phyloP scores from a whole-genome alignment of 2,329 filamentous ascomycete species.

The Cytospora piceae region DNA sequence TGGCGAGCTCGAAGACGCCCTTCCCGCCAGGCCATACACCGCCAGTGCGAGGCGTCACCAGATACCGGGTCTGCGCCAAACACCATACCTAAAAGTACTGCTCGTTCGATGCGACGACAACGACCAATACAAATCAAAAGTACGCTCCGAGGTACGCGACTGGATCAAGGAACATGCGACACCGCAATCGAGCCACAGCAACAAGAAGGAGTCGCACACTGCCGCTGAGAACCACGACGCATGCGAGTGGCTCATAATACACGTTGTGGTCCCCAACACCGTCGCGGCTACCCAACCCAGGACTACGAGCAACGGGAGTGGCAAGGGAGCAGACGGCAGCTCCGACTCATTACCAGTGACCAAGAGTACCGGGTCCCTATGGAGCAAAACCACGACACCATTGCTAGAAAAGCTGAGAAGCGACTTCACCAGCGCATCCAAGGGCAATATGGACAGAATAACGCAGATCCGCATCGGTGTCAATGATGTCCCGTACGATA shows the following conservation, averaged over 20 bases:
- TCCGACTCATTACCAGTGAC: constrained; percentile 51
- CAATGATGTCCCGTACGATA: constrained; percentile 69
- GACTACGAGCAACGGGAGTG: constrained; percentile 54
- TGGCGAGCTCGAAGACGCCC: constrained; percentile 20
- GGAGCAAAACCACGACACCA: constrained; percentile 78
- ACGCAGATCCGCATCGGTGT: constrained; percentile 82
- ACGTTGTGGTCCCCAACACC: constrained; percentile 89
- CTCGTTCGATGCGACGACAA: constrained; percentile 93
- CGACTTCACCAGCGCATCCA: constrained; percentile 82
- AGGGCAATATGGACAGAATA: constrained; percentile 74
- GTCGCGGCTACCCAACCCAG: constrained; percentile 78
- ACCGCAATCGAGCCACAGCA: constrained; percentile 55
- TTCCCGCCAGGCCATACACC: constrained; percentile 25
- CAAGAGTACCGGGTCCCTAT: constrained; percentile 70
- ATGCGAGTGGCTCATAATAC: constrained; percentile 92
- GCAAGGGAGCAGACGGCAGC: constrained; percentile 35
- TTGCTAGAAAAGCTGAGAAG: constrained; percentile 86
- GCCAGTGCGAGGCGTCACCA: constrained; percentile 73
- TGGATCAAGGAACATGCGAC: constrained; percentile 84
- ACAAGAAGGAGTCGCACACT: constrained; percentile 57
- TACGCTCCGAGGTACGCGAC: constrained; percentile 79
- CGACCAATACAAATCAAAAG: constrained; percentile 84
- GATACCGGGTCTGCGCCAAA: constrained; percentile 89
- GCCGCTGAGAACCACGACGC: constrained; percentile 93
- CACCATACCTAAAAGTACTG: constrained; percentile 90